phyloP scores from a whole-genome alignment of 352 stramenopile species.

The Elongisporangium senticosum region DNA sequence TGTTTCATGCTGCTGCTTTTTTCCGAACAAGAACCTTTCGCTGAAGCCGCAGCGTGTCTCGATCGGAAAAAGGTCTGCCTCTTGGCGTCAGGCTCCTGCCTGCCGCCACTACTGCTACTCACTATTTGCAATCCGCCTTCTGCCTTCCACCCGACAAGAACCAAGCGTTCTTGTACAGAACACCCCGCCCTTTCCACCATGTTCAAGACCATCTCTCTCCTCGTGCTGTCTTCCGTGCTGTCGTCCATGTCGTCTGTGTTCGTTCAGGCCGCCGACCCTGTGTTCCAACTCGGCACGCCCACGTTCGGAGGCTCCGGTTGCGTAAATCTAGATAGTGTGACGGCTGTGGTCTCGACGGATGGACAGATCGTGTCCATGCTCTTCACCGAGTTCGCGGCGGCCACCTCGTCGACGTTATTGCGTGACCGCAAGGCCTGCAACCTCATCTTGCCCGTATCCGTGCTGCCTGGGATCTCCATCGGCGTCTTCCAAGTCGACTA shows the following conservation, averaged over 20 bases:
- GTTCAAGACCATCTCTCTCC: neutral
- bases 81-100: neutral
- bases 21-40: neutral
- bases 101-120: neutral
- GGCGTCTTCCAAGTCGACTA: slow-evolving; percentile 44
- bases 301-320: slow-evolving; percentile 24
- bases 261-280: slow-evolving; percentile 3
- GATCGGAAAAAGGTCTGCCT: neutral
- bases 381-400: slow-evolving; percentile 22
- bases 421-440: slow-evolving; percentile 37
- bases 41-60: neutral
- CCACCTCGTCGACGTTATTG: slow-evolving; percentile 18
- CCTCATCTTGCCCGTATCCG: slow-evolving; percentile 33
- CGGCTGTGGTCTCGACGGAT: slow-evolving; percentile 21
- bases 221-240: neutral
- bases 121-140: neutral
- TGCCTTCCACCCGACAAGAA: neutral
- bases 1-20: neutral
- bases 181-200: neutral
- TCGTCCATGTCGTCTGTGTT: neutral
- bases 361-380: slow-evolving; percentile 22
- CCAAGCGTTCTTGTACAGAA: neutral
- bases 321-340: slow-evolving; percentile 12
- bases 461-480: slow-evolving; percentile 23
- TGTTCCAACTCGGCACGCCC: slow-evolving; percentile 17